Conservation (phyloP, 805 yeast species). For the Trichomonascus vanleenenianus region DNA sequence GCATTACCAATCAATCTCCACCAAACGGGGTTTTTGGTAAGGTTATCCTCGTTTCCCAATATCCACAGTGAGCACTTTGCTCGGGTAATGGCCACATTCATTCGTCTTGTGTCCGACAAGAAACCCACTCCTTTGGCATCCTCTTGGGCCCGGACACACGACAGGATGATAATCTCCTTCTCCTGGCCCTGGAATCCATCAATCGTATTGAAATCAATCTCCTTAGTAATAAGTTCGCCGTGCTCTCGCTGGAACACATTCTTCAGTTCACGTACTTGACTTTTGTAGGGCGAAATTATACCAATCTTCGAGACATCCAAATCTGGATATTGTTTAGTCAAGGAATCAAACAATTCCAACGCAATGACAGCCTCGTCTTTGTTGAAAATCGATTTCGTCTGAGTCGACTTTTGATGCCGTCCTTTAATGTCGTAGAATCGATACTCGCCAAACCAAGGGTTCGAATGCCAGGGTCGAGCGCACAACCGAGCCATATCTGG, state of each 20-base stretch:
- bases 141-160: slow-evolving; percentile 87
- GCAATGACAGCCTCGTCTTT: slow-evolving; percentile 65
- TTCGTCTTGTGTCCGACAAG: slow-evolving; percentile 82
- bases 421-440: slow-evolving; percentile 65
- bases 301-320: slow-evolving; percentile 61
- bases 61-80: slow-evolving; percentile 91
- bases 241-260: slow-evolving; percentile 47
- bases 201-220: slow-evolving; percentile 84
- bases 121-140: slow-evolving; percentile 64
- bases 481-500: slow-evolving; percentile 56
- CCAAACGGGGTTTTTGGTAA: slow-evolving; percentile 68
- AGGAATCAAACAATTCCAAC: slow-evolving; percentile 52
- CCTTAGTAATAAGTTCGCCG: slow-evolving; percentile 55
- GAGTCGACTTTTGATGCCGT: slow-evolving; percentile 48
- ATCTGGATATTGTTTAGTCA: slow-evolving; percentile 11
- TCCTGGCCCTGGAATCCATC: slow-evolving; percentile 99
- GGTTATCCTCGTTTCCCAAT: slow-evolving; percentile 67
- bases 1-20: slow-evolving; percentile 41
- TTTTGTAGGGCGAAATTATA: slow-evolving; percentile 90
- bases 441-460: slow-evolving; percentile 58
- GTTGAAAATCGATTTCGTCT: slow-evolving; percentile 66
- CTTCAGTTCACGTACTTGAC: slow-evolving; percentile 60
- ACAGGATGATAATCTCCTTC: slow-evolving; percentile 84
- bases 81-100: slow-evolving; percentile 96
- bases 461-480: slow-evolving; percentile 65